Percentiles rank a stretch among this genome's conserved stretches.
Conservation (phyloP, 306 rosid species). For the Castanopsis chinensis region DNA sequence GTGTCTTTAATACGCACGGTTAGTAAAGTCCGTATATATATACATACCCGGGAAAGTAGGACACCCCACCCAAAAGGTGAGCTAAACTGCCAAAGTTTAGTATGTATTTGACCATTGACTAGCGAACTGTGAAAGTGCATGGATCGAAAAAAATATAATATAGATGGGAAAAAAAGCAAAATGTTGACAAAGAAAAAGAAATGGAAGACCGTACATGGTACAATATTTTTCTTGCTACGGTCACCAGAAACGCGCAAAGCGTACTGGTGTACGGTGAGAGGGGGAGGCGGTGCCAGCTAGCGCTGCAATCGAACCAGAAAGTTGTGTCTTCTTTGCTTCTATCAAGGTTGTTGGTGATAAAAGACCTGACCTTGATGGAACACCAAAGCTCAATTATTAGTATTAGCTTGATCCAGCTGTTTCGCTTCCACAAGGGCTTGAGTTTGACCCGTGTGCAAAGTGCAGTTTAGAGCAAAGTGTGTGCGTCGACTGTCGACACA, state of each 20-base stretch:
- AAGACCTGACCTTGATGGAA: not conserved
- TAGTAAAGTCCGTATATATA: too few relatives aligned
- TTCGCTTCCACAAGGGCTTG: not conserved
- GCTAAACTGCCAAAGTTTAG: too few relatives aligned
- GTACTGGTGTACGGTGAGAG: not conserved
- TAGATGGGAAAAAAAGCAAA: too few relatives aligned
- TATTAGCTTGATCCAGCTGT: slow-evolving; percentile 25
- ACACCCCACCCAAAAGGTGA: too few relatives aligned
- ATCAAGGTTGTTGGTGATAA: not conserved
- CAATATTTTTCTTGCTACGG: not conserved
- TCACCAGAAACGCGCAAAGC: slow-evolving; percentile 4
- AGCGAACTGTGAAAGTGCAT: too few relatives aligned
- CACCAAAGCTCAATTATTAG: not conserved
- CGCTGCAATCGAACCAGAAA: not conserved
- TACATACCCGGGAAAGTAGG: too few relatives aligned
- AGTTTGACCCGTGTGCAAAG: too few relatives aligned
- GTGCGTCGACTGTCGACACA: too few relatives aligned
- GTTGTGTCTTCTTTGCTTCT: not conserved
- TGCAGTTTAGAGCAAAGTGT: too few relatives aligned
- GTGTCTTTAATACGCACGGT: too few relatives aligned
- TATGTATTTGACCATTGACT: too few relatives aligned
- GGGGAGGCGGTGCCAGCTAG: slow-evolving; percentile 8
- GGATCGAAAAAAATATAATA: too few relatives aligned
- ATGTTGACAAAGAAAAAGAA: not conserved
- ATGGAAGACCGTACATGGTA: not conserved